Conservation (phyloP, 768 basidiomycete genomes). For the Aureoboletus auriporus region DNA sequence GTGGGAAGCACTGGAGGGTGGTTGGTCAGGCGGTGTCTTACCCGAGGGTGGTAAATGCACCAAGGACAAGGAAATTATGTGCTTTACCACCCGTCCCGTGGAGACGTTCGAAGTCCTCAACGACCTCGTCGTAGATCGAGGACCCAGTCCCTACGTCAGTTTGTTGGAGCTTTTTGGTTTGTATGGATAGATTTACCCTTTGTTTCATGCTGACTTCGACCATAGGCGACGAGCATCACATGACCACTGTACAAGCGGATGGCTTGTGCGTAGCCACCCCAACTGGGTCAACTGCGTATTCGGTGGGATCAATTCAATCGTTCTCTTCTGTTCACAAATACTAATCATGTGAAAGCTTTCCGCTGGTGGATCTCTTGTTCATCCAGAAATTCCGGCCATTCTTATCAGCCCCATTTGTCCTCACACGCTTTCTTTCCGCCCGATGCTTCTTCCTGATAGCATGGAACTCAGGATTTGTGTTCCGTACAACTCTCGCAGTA, state of each 20-base stretch:
- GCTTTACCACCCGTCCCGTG: slow-evolving; percentile 89
- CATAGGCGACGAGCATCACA: slow-evolving; percentile 94
- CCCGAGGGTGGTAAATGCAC: slow-evolving; percentile 42
- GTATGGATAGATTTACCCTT: slow-evolving; percentile 23
- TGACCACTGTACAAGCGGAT: slow-evolving; percentile 99
- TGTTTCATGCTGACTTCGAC: slow-evolving; percentile 2
- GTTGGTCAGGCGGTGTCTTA: slow-evolving; percentile 46
- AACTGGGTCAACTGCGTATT: slow-evolving; percentile 98
- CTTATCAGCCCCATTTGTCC: slow-evolving; percentile 98
- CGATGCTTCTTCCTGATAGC: slow-evolving; percentile 96
- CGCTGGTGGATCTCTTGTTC: slow-evolving; percentile 95
- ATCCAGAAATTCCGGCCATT: slow-evolving; percentile 95
- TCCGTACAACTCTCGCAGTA: slow-evolving; percentile 97
- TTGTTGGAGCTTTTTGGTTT: slow-evolving; percentile 92
- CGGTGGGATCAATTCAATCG: slow-evolving; percentile 46
- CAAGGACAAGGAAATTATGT: slow-evolving; percentile 97
- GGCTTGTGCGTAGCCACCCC: slow-evolving; percentile 93
- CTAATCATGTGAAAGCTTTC: slow-evolving; percentile 54
- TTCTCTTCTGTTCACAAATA: neutral
- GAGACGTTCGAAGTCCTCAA: slow-evolving; percentile 97
- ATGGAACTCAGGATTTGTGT: slow-evolving; percentile 99
- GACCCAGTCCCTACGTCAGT: slow-evolving; percentile 97
- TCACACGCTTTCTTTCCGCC: slow-evolving; percentile 96
- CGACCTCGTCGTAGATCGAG: slow-evolving; percentile 96
- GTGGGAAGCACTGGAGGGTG: slow-evolving; percentile 95